Base-by-base conservation (phyloP, 164 flowering plant species). In the Annona squamosa region DNA sequence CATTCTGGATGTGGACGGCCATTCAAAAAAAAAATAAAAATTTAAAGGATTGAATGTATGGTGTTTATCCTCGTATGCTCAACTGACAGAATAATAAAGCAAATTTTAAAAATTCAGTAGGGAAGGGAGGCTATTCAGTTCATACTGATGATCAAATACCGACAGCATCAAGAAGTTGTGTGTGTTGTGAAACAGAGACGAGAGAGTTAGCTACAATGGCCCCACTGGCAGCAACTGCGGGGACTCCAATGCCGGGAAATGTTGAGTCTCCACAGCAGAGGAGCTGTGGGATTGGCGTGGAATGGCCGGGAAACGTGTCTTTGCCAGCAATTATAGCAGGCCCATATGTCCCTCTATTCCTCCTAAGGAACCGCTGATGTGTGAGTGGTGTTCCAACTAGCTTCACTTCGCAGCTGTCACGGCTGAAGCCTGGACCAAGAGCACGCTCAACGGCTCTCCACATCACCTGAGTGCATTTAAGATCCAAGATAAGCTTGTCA, bases 161-260 rank as follows among this genome's bases (percentile, higher is more conserved):
- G 46, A 82, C 74, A 69, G 80, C 96, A 69, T 95, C 99, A 18
- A 95, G 97, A 77, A 95, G 97, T 74, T 89, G 77, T 0, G 93
- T 82, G 80, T 95, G 98, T 75, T 88, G 86, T 72, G 88, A 81
- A 3, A 92, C 94, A 0, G 99, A 86, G 71, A 95, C 99, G 1
- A 95, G 83, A 4, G 98, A 89, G 75, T 95, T 92, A 63, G 97
- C 99, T 61, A 92, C 98, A 70, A 95, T 92, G 82, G 99, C 99
- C 19, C 98, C 99, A 79, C 99, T 95, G 9, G 99, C 97, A 72
- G 97, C 97, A 69, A 95, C 99, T 3, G 99, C 98, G 65, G 98
- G 99, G 73, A 95, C 94, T 68, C 99, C 98, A 62, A 95, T 91
- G 68, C 99, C 97, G 2, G 99, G 98, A 79, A 95, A 91, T 19